A percentile compares a stretch with the other conserved stretches of the same genome.
Conservation (phyloP, 257 asterid genomes). For the Gentiana dahurica region DNA sequence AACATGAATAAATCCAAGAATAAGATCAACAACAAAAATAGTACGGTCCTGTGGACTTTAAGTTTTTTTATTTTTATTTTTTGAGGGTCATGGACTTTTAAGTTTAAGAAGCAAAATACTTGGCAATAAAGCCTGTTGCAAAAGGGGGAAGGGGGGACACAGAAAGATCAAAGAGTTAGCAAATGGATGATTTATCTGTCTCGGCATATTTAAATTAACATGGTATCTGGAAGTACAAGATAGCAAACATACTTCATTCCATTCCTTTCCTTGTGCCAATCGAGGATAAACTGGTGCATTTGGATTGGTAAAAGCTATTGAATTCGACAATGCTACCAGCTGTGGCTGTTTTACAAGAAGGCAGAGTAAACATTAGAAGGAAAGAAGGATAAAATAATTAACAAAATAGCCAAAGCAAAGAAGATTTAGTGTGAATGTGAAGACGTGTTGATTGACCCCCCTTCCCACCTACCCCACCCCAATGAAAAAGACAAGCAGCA, state of each 20-base stretch:
- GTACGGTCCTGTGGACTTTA: no score
- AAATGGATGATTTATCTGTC: no score
- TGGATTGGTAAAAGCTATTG: constrained; percentile 64
- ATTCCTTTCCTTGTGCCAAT: constrained; percentile 78
- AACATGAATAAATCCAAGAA: no score
- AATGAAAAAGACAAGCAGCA: no score
- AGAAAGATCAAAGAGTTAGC: neutral
- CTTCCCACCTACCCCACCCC: no score
- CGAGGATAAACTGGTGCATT: constrained; percentile 93
- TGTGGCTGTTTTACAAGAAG: constrained; percentile 50
- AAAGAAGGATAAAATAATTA: no score
- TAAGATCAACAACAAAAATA: neutral
- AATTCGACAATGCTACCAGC: constrained; percentile 63
- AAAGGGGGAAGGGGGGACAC: neutral
- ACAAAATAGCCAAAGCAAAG: no score
- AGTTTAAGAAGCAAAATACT: neutral
- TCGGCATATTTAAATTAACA: no score
- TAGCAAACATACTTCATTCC: constrained; percentile 71
- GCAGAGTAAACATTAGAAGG: neutral
- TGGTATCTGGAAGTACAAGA: neutral
- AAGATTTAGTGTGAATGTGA: no score
- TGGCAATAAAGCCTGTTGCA: neutral
- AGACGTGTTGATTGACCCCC: no score
- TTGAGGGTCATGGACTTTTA: no score
- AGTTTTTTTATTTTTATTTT: no score